A percentile compares a stretch with the other conserved stretches of the same genome.
phyloP scores from a whole-genome alignment of 2,329 filamentous ascomycete genomes.

The Alternaria triticimaculans region DNA sequence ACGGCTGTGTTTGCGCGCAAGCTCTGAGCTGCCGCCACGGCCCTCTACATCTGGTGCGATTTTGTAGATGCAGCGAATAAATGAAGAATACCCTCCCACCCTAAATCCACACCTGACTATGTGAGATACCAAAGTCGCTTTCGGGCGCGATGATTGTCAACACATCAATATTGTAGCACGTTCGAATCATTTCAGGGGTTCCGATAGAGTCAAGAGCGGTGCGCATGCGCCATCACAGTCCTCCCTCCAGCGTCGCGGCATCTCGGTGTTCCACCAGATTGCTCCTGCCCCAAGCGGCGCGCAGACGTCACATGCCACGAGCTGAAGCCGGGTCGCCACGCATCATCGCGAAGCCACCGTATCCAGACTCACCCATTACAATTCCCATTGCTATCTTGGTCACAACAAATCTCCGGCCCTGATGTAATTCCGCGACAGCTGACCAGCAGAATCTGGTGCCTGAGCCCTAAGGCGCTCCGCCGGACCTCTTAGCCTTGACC shows the following conservation, averaged over 20 bases:
- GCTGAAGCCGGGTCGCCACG: constrained; percentile 26
- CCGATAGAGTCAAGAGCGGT: neutral
- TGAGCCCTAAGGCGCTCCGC: constrained; percentile 25
- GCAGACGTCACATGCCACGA: constrained; percentile 30
- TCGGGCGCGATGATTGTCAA: neutral
- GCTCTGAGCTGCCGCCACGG: constrained; percentile 9
- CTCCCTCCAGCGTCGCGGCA: constrained; percentile 4
- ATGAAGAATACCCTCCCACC: constrained; percentile 6
- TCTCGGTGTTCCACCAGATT: constrained; percentile 26
- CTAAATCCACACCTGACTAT: neutral
- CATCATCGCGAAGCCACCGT: constrained; percentile 14
- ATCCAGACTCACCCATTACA: constrained; percentile 28
- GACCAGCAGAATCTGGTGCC: constrained; percentile 36
- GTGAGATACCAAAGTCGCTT: neutral
- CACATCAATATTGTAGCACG: neutral
- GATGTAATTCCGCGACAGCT: constrained; percentile 39
- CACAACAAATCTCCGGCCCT: constrained; percentile 18
- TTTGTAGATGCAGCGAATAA: constrained; percentile 3
- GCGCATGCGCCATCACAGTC: neutral
- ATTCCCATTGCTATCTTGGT: constrained; percentile 27
- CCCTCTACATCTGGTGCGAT: constrained; percentile 3
- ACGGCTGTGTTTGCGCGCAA: constrained; percentile 9
- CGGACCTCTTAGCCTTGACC: constrained; percentile 24
- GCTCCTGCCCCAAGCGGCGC: constrained; percentile 16
- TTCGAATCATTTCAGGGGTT: neutral